These are phyloP conservation scores for Candida golubevii DNA, from an alignment of 805 yeast species.

Conservation along the genomic window DNA sequence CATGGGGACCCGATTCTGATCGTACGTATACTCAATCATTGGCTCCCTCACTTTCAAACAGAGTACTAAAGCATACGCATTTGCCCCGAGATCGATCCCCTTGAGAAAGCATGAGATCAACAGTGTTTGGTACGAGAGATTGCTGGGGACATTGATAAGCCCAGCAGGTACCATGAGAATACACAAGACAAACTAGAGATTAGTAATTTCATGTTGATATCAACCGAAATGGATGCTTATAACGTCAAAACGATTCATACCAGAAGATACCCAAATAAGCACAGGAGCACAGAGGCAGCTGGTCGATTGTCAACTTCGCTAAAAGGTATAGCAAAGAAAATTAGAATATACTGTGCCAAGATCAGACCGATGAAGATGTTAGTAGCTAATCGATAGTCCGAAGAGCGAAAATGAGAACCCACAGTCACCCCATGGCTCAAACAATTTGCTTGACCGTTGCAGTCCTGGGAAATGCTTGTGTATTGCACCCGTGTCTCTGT, in stretches of 20 bases:
- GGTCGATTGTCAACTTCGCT: slow-evolving; percentile 34
- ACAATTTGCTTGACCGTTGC: too few relatives aligned
- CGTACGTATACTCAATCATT: slow-evolving; percentile 27
- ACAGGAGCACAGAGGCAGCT: slow-evolving; percentile 17
- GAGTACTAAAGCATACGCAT: slow-evolving; percentile 15
- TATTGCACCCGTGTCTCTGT: too few relatives aligned
- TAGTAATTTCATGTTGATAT: neutral
- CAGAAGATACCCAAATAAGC: slow-evolving; percentile 16
- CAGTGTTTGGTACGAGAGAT: slow-evolving; percentile 12
- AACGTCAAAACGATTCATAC: slow-evolving; percentile 7
- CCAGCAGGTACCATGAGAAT: slow-evolving; percentile 14
- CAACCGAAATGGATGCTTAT: too few relatives aligned
- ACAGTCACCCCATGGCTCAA: too few relatives aligned
- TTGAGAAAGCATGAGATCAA: slow-evolving; percentile 19
- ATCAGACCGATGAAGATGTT: slow-evolving; percentile 15
- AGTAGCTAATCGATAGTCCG: slow-evolving; percentile 6
- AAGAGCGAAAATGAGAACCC: slow-evolving; percentile 2
- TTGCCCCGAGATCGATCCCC: slow-evolving; percentile 17
- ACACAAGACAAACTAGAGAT: slow-evolving; percentile 10
- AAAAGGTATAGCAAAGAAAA: slow-evolving; percentile 31
- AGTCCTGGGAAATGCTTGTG: too few relatives aligned
- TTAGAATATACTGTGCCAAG: slow-evolving; percentile 26
- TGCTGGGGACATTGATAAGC: slow-evolving; percentile 8
- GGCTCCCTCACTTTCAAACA: slow-evolving; percentile 17
- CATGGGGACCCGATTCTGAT: slow-evolving; percentile 10